Conservation (phyloP, 176 grass and related monocot species). For the Saccharum officinarum region DNA sequence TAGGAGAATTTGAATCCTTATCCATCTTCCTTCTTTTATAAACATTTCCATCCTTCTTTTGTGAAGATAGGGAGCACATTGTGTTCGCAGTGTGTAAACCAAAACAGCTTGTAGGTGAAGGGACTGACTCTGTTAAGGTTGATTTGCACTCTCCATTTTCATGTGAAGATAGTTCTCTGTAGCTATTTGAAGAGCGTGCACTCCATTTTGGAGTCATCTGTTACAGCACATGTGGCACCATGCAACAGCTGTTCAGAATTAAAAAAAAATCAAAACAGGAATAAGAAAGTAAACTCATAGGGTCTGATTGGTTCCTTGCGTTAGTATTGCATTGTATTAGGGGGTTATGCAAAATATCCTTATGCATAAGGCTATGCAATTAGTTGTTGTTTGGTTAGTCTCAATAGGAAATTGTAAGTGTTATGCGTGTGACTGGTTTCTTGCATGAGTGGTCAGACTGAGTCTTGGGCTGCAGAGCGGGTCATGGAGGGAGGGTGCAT, state of each 20-base stretch:
- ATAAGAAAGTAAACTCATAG: slow-evolving; percentile 27
- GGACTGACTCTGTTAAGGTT: slow-evolving; percentile 27
- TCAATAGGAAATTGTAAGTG: neutral
- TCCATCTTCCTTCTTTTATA: slow-evolving; percentile 68
- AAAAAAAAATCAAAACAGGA: slow-evolving; percentile 32
- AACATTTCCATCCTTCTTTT: slow-evolving; percentile 54
- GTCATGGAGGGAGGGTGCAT: neutral
- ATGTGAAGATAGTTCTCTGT: slow-evolving; percentile 31
- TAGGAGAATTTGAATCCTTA: slow-evolving; percentile 47
- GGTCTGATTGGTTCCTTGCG: neutral
- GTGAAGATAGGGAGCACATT: slow-evolving; percentile 53
- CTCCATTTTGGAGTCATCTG: slow-evolving; percentile 61
- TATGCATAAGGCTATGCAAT: neutral
- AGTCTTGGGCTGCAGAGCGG: neutral
- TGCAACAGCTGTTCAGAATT: slow-evolving; percentile 29
- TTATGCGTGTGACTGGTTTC: neutral
- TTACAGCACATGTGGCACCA: slow-evolving; percentile 47
- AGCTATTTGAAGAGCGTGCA: slow-evolving; percentile 39
- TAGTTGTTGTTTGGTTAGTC: neutral
- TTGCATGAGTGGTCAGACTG: neutral
- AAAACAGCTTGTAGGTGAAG: slow-evolving; percentile 34
- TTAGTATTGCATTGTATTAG: neutral
- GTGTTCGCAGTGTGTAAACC: slow-evolving; percentile 30
- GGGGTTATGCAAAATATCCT: neutral
- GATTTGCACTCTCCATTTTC: slow-evolving; percentile 45